Evolutionary conservation across 306 rosid genomes (phyloP).

Genomic region (Castanea crenata): DNA sequence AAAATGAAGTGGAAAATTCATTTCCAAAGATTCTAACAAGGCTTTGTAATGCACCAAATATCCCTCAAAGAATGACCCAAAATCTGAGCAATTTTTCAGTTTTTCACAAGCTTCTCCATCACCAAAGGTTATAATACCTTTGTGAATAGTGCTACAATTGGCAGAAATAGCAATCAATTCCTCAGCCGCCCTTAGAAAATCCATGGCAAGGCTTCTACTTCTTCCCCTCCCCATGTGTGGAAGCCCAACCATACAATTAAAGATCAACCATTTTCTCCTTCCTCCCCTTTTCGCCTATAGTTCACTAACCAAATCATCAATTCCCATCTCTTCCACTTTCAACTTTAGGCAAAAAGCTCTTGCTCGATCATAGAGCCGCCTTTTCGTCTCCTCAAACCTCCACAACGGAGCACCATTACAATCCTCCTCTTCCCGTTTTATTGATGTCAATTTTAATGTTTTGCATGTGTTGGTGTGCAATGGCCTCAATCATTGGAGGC

Average conservation of each 20-base stretch:
- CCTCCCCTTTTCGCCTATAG: constrained; percentile 34
- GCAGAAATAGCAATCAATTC: constrained; percentile 29
- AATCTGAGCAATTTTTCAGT: constrained; percentile 32
- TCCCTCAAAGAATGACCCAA: constrained; percentile 50
- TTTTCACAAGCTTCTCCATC: constrained; percentile 49
- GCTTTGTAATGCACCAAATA: constrained; percentile 49
- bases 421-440: constrained; percentile 36
- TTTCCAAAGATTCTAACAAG: constrained; percentile 50
- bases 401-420: constrained; percentile 9
- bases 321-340: constrained; percentile 44
- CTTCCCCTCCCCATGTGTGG: constrained; percentile 49
- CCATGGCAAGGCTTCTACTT: constrained; percentile 35
- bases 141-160: not conserved
- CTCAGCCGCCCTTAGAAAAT: constrained; percentile 46
- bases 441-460: constrained; percentile 49
- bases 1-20: constrained; percentile 31
- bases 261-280: constrained; percentile 42
- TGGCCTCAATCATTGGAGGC: constrained; percentile 40
- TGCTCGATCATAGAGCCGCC: constrained; percentile 41
- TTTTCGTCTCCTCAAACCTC: constrained; percentile 45
- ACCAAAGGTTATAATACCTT: constrained; percentile 48
- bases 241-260: constrained; percentile 50
- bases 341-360: constrained; percentile 42
- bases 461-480: constrained; percentile 31
- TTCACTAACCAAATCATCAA: constrained; percentile 47